Evolutionary conservation across 495 filamentous ascomycete species (phyloP), one percentile per base, ranked within the genome.

Genomic region (Bacidia rubella): DNA sequence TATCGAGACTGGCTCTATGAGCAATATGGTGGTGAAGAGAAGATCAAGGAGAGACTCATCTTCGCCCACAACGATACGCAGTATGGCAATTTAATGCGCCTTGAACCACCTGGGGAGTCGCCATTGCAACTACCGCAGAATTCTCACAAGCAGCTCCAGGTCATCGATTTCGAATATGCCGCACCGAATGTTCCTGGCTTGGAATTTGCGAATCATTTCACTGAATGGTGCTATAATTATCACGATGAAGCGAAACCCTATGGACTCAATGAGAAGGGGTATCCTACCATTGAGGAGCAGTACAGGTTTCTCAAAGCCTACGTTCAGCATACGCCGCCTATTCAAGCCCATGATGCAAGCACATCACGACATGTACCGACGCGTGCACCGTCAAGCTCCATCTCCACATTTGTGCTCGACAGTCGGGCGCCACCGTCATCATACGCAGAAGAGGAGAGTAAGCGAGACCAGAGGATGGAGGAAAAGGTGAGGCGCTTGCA

Each of bases 61-160:
- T 99, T 99, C 73, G 86, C 88, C 23, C 92, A 99, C 66, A 97
- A 96, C 65, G 92, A 99, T 86, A 95, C 92, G 22, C 92, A 99
- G 81, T 97, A 97, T 63, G 92, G 92, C 50, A 99, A 99, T 62
- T 86, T 99, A 47, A 79, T 99, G 24, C 84, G 92, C n/a, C 72
- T 96, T 59, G 76, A 83, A 44, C 89, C 93, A 3, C 75, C 77
- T 47, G 82, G 83, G 41, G 78, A 93, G 57, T 96, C 90, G 0
- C 93, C 93, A 1, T 75, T 97, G 20, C 80, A 96, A 7, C 76
- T 86, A 27, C 93, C 92, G 0, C 78, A 82, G 38, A 94, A 95
- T 62, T 80, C 90, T 57, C 92, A 99, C 68, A 95, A 89, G 65
- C 90, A 90, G 62, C 78, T 99, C 3, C 73, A 95, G 2, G 92